Evolutionary conservation across 441 rosid species (phyloP), one percentile per base, ranked within the genome.

Genomic region (Flueggea neowawraea): DNA sequence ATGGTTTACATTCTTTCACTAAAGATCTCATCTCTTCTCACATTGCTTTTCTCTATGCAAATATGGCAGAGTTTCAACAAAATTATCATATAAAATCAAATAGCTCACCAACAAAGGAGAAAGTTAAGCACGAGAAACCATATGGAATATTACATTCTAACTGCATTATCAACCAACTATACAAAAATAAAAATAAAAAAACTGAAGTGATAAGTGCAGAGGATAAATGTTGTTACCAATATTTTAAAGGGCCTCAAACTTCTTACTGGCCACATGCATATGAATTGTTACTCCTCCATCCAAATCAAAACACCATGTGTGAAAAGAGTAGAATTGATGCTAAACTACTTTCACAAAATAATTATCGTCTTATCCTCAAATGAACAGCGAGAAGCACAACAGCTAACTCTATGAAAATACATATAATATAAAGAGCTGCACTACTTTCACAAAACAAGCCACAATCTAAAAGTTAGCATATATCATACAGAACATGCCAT

Each of bases 41-140:
- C 9, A 15, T 55, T 47, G 53, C 52, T 61, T 32, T 57, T 56
- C 47, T n/a, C 55, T 31, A 33, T 16, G 31, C 17, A 57, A 52
- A 33, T 50, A 33, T 64, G 60, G 31, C 33, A 64, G 7, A 62
- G n/a, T 16, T 61, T 60, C 77, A 56, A 64, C 63, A 64, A 52
- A 15, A 56, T 16, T 12, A 67, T 41, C 52, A 71, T 36, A 50
- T 12, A 41, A 52, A 33, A 33, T 43, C 48, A 12, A 62, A 39
- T 10, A 57, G 49, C 12, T 10, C 16, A n/a, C n/a, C n/a, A n/a
- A n/a, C n/a, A n/a, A n/a, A n/a, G n/a, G n/a, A n/a, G n/a, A n/a
- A n/a, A n/a, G n/a, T n/a, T n/a, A n/a, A n/a, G n/a, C n/a, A n/a
- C n/a, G n/a, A n/a, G n/a, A n/a, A n/a, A n/a, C n/a, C n/a, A n/a